Base-by-base conservation (phyloP, 225 moss, liverwort and hornwort genomes). In the Lunularia cruciata region DNA sequence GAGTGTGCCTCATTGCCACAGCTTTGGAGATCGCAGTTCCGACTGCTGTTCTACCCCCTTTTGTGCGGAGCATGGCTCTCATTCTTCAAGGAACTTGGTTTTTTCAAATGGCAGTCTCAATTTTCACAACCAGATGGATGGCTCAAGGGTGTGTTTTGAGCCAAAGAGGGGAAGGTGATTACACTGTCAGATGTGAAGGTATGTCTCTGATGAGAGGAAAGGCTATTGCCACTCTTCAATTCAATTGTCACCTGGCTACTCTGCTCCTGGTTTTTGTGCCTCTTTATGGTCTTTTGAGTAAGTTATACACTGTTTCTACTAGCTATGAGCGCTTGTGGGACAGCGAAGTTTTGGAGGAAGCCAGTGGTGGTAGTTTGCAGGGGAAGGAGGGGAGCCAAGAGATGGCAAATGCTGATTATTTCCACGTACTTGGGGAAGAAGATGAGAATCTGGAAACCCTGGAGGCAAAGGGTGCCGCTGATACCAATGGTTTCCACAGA, bases 71-170 rank as follows among this genome's bases (percentile, higher is more conserved):
- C 80, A 75, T 89, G 85, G 91, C 81, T 2, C 79, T 98, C 2
- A 75, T 98, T 51, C 52, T 98, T 36, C 93, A 98, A 69, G 93
- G 96, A 9, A 91, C 90, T 7, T 98, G 96, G 96, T 84, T 98
- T 13, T 71, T 93, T 22, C 96, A 98, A 75, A 93, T 89, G 73
- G 89, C 86, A 2, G 64, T 72, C 0, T 93, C 93, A 15, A 25
- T 98, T 33, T 91, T 86, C 35, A 86, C 79, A 68, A 48, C 71
- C 0, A 86, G 58, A 45, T 91, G 87, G 86, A 88, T 93, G 43
- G 79, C 91, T 8, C 78, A 72, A 70, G 96, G 96, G 16, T 98
- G 96, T 58, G 70, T 70, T 32, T 72, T 84, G 79, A 75, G 72
- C 47, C 86, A 87, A 76, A 75, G 71, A 9, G 85, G 81, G 36